Base-by-base conservation (phyloP, 805 yeast genomes). In the Ogataea paraovalis region DNA sequence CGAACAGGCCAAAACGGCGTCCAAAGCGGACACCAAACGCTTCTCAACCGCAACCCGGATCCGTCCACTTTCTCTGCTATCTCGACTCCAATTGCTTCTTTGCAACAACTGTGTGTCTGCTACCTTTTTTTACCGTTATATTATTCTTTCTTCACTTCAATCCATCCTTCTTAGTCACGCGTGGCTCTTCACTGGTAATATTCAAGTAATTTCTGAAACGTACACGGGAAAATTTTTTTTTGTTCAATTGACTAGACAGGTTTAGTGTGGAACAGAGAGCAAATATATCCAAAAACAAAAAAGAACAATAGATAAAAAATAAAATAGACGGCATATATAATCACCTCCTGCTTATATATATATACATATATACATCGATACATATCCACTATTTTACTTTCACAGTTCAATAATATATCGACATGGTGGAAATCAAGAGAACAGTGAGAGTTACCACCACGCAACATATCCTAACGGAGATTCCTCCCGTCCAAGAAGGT, bases 381-480 rank as follows among this genome's bases (percentile, higher is more conserved):
- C n/a, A n/a, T n/a, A n/a, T n/a, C n/a, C n/a, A n/a, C n/a, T n/a
- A n/a, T n/a, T n/a, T n/a, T n/a, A n/a, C n/a, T n/a, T n/a, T n/a
- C n/a, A n/a, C n/a, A n/a, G n/a, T n/a, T n/a, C n/a, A n/a, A n/a
- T n/a, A n/a, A 25, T 14, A 32, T 8, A 32, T 5, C 5, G 12
- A 12, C 3, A 65, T 65, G 69, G 68, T 65, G 45, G 69, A 78
- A 78, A 85, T 86, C 36, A 85, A 88, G 70, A 82, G 98, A 74
- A 88, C 92, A 18, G 79, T 91, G 48, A 83, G 96, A 68, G 80
- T 91, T 59, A 85, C 88, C 48, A 92, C 97, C 22, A 80, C 81
- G 52, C 97, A 92, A 70, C 85, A 83, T 61, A 76, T 92, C 54
- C 71, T 89, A 52, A 82, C 82, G 50, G 96, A 86, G 59, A 81